A percentile compares a stretch with the other conserved stretches of the same genome.
Evolutionary conservation across 1,284 basidiomycete genomes (phyloP).

Genomic region (Sphaerobolus stellatus): DNA sequence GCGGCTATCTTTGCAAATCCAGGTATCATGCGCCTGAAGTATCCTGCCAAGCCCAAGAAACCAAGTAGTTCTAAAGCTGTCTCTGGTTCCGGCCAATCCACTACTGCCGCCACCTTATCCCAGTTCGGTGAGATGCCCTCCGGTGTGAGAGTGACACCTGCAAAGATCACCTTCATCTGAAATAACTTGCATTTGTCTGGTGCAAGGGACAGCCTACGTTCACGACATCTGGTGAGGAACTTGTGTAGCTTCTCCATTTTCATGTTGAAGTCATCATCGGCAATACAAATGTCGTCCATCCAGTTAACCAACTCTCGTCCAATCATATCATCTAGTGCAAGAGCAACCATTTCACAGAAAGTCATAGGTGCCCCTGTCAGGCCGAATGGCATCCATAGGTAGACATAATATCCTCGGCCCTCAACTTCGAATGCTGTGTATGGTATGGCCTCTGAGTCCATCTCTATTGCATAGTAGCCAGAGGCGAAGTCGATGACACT

Average conservation of each 20-base stretch:
- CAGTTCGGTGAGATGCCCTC: constrained; percentile 33
- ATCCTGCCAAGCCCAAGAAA: constrained; percentile 29
- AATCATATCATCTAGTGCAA: constrained; percentile 32
- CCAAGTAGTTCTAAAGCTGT: constrained; percentile 25
- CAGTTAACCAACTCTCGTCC: constrained; percentile 31
- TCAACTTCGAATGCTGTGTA: constrained; percentile 41
- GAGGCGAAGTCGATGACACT: constrained; percentile 35
- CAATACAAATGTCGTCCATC: constrained; percentile 33
- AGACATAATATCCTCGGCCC: constrained; percentile 38
- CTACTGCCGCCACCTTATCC: constrained; percentile 35
- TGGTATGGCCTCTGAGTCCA: constrained; percentile 28
- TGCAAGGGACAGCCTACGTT: constrained; percentile 30
- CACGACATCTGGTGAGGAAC: constrained; percentile 20
- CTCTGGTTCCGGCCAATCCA: constrained; percentile 32
- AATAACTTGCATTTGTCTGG: constrained; percentile 33
- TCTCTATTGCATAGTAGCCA: constrained; percentile 37
- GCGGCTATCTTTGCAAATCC: constrained; percentile 30
- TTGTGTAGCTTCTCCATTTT: constrained; percentile 21
- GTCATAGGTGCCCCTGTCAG: constrained; percentile 41
- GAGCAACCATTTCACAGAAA: constrained; percentile 35
- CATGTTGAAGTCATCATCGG: constrained; percentile 27
- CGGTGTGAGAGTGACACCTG: constrained; percentile 29
- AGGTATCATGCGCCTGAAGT: constrained; percentile 30
- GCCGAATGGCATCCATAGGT: constrained; percentile 40
- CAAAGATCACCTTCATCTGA: constrained; percentile 32